Evolutionary conservation across 106 monocot species (phyloP), one percentile per base, ranked within the genome.

Genomic region (Posidonia australis): DNA sequence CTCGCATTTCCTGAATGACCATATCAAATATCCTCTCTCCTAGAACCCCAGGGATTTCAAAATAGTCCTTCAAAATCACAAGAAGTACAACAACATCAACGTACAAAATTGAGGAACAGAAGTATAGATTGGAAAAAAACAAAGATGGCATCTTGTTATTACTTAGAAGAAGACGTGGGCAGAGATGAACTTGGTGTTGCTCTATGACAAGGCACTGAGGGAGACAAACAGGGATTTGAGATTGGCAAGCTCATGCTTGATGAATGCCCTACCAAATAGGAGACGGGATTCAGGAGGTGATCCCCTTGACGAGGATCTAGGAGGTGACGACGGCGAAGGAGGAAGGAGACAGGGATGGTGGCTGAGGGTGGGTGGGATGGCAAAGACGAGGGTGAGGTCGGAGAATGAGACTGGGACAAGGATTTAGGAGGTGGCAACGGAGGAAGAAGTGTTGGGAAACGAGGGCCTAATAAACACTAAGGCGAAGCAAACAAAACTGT

Each of bases 111-210:
- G 30, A 47, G 22, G 5, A n/a, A 62, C 13, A 30, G 41, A n/a
- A 36, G 7, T 36, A 23, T 5, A 1, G 7, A 57, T 20, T 47
- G 25, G 16, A 5, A n/a, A n/a, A n/a, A n/a, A n/a, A n/a, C n/a
- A n/a, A n/a, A n/a, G n/a, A n/a, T n/a, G 46, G 71, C 43, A 43
- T 20, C 20, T 46, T 36, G 36, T 36, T 36, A 7, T 24, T 44
- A 90, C 94, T 78, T 88, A 72, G 70, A 99, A n/a, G n/a, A n/a
- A 99, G 41, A 85, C 80, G 29, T 76, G 56, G 10, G 27, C 81
- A 27, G 85, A 81, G 61, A 99, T 54, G 77, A 76, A 87, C 21
- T 77, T 71, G 67, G 62, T 36, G 47, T 77, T 36, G 77, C 70
- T 77, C 53, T 81, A 78, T 3, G 98, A 98, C 60, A 88, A 82